Evolutionary conservation across 1,284 basidiomycete genomes (phyloP).

Genomic region (Hymenochaete sp.): DNA sequence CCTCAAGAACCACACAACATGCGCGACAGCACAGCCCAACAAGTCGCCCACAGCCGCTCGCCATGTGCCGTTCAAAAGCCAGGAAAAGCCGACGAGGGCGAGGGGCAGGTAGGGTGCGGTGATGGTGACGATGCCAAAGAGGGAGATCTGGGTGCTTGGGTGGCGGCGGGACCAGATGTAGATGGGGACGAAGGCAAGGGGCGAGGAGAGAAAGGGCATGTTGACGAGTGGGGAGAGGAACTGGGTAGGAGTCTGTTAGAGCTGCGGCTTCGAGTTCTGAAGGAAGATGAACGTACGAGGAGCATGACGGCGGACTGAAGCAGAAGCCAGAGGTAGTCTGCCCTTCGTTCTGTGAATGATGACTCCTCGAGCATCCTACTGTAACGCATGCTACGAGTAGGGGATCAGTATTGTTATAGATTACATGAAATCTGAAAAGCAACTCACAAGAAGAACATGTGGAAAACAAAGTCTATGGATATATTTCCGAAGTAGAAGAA

Average conservation of each 20-base stretch:
- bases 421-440: neutral
- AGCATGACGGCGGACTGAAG: slow-evolving; percentile 74
- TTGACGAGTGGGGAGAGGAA: slow-evolving; percentile 78
- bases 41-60: slow-evolving; percentile 79
- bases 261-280: neutral
- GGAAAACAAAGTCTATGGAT: slow-evolving; percentile 92
- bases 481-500: slow-evolving; percentile 96
- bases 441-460: slow-evolving; percentile 94
- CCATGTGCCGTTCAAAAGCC: slow-evolving; percentile 85
- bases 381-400: slow-evolving; percentile 75
- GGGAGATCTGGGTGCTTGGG: slow-evolving; percentile 86
- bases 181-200: slow-evolving; percentile 87
- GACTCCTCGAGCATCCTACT: slow-evolving; percentile 94
- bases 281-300: slow-evolving; percentile 44
- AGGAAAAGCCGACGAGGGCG: slow-evolving; percentile 82
- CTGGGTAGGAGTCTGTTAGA: slow-evolving; percentile 32
- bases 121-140: slow-evolving; percentile 92
- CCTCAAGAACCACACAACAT: slow-evolving; percentile 86
- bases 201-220: slow-evolving; percentile 82
- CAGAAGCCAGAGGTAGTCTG: slow-evolving; percentile 93
- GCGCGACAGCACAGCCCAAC: slow-evolving; percentile 83
- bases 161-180: slow-evolving; percentile 96
- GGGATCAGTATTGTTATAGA: neutral
- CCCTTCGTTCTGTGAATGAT: slow-evolving; percentile 82
- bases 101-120: slow-evolving; percentile 93